Conservation (phyloP, 495 filamentous ascomycete genomes). For the Haplographium delicatum region DNA sequence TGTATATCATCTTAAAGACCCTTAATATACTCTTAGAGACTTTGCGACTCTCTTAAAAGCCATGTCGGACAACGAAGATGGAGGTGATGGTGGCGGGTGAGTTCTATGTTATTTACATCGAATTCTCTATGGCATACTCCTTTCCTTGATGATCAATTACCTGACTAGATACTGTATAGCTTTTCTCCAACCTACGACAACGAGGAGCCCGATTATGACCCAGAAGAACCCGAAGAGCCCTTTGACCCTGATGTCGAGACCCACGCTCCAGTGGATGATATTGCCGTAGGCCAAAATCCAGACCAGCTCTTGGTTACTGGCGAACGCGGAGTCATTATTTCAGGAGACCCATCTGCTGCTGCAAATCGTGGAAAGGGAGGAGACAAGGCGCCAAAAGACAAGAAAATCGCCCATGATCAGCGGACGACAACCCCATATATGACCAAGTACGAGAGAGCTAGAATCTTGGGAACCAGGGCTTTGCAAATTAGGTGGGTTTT, state of each 20-base stretch:
- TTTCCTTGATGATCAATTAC: not conserved
- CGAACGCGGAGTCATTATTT: conserved; percentile 58
- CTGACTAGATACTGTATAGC: conserved; percentile 7
- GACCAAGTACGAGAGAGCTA: conserved; percentile 97
- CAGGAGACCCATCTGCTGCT: conserved; percentile 69
- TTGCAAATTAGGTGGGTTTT: conserved; percentile 86
- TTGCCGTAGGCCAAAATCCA: conserved; percentile 41
- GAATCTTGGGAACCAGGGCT: conserved; percentile 87
- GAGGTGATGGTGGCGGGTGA: conserved; percentile 55
- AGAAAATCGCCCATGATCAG: conserved; percentile 84
- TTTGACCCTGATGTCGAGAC: conserved; percentile 48
- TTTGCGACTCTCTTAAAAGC: conserved; percentile 24
- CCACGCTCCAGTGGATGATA: conserved; percentile 29
- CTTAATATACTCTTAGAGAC: not conserved
- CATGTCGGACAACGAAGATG: conserved; percentile 86
- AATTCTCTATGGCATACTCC: too few relatives aligned
- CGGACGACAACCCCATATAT: conserved; percentile 94
- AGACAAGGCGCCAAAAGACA: conserved; percentile 65
- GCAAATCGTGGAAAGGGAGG: conserved; percentile 43
- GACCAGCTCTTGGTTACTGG: conserved; percentile 34
- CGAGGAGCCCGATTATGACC: conserved; percentile 57
- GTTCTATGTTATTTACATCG: too few relatives aligned
- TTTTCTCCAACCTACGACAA: conserved; percentile 50
- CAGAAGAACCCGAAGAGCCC: conserved; percentile 51
- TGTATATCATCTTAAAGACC: not conserved